Conservation (phyloP, 148 eudicot genomes). For the Nepenthes gracilis region DNA sequence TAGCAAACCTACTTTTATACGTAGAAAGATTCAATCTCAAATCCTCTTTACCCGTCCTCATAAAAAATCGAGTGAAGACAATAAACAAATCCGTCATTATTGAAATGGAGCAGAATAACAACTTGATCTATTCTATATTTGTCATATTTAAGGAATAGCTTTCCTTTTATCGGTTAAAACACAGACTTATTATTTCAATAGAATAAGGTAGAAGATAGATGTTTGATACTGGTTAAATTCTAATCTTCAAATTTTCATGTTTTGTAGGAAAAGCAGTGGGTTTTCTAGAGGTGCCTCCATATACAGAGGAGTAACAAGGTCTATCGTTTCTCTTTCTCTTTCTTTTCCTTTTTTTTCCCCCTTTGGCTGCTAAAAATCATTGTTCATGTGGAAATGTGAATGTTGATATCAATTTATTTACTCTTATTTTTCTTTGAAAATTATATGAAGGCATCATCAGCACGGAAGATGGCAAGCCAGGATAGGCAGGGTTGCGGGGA, state of each 20-base stretch:
- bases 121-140: no score
- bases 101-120: no score
- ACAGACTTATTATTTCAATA: no score
- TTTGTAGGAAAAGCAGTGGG: conserved; percentile 33
- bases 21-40: no score
- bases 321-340: not conserved
- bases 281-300: conserved; percentile 47
- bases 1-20: no score
- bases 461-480: conserved; percentile 99
- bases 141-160: no score
- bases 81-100: no score
- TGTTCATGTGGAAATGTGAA: not conserved
- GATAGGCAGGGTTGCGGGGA: conserved; percentile 89
- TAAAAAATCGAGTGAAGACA: no score
- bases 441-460: conserved; percentile 67
- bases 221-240: not conserved
- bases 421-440: not conserved
- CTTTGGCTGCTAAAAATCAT: not conserved
- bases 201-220: no score
- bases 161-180: no score
- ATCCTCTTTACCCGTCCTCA: no score
- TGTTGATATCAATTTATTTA: not conserved
- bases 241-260: not conserved
- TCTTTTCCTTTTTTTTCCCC: not conserved
- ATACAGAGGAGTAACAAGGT: conserved; percentile 51